Conservation (phyloP, 1,284 basidiomycete species). For the Rhodotorula sp. region DNA sequence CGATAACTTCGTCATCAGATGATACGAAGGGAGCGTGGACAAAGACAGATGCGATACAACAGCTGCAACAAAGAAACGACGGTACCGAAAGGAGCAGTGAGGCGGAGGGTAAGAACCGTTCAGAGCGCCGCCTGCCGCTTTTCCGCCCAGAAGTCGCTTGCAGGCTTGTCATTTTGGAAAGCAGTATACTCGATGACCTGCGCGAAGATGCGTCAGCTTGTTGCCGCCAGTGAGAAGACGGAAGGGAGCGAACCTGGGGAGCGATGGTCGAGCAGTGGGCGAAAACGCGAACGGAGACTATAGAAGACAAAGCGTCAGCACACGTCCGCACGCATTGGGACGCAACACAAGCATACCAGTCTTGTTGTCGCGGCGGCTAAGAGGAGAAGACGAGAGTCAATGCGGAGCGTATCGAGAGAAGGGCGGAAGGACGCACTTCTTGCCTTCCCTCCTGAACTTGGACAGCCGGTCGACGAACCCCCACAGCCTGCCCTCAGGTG, state of each 20-base stretch:
- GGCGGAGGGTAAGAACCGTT: not conserved
- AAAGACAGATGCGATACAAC: not conserved
- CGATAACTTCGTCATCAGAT: not conserved
- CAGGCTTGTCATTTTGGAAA: conserved; percentile 9
- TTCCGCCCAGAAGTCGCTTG: conserved; percentile 33
- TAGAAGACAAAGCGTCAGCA: not conserved
- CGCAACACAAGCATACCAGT: conserved; percentile 11
- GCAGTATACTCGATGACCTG: conserved; percentile 31
- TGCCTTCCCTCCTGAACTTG: conserved; percentile 48
- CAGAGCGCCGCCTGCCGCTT: conserved; percentile 11
- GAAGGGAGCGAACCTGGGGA: conserved; percentile 8
- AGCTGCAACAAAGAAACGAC: not conserved
- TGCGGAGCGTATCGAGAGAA: not conserved
- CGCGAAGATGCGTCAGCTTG: not conserved
- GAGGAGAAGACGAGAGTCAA: not conserved
- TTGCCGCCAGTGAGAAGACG: not conserved
- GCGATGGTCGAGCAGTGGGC: conserved; percentile 35
- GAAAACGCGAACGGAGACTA: conserved; percentile 38
- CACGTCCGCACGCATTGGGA: not conserved
- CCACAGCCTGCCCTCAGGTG: conserved; percentile 41
- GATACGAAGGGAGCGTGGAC: too few relatives aligned
- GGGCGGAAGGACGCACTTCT: conserved; percentile 31
- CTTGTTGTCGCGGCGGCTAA: conserved; percentile 26
- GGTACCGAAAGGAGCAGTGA: too few relatives aligned
- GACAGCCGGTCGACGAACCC: conserved; percentile 46